Evolutionary conservation across 345 rosid genomes (phyloP).

Genomic region (Excoecaria cochinchinensis): DNA sequence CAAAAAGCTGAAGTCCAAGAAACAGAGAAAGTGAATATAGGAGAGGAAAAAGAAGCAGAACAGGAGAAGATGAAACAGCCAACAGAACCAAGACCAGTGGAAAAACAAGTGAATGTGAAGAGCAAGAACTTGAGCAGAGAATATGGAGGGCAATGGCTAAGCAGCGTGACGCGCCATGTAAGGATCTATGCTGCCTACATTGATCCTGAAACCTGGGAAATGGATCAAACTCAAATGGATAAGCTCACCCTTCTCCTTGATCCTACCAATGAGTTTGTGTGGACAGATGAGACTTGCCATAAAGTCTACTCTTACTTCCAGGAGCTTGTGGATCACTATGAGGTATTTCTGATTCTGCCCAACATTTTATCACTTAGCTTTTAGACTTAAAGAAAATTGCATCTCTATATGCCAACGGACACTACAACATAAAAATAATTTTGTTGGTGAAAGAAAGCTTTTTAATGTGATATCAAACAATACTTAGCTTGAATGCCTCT

Average conservation of each 20-base stretch:
- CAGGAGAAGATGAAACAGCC: conserved; percentile 33
- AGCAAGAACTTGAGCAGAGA: conserved; percentile 70
- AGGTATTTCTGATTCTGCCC: conserved; percentile 37
- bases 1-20: conserved; percentile 47
- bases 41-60: conserved; percentile 15
- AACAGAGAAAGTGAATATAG: conserved; percentile 18
- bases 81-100: conserved; percentile 73
- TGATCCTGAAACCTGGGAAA: conserved; percentile 29
- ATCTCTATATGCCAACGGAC: too few species aligned
- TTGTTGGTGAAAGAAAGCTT: too few species aligned
- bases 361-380: too few species aligned
- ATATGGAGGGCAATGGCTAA: conserved; percentile 51
- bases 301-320: conserved; percentile 78
- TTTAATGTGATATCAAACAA: too few species aligned
- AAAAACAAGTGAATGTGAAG: conserved; percentile 67
- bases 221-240: conserved; percentile 54
- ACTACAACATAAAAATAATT: too few species aligned
- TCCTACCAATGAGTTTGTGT: conserved; percentile 74
- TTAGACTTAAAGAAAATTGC: too few species aligned
- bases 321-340: conserved; percentile 96
- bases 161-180: conserved; percentile 30
- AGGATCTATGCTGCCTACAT: conserved; percentile 36
- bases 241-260: conserved; percentile 89
- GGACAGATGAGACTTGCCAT: conserved; percentile 68
- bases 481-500: too few species aligned